Conservation (phyloP, 768 basidiomycete species). For the Termitomyces sp. region DNA sequence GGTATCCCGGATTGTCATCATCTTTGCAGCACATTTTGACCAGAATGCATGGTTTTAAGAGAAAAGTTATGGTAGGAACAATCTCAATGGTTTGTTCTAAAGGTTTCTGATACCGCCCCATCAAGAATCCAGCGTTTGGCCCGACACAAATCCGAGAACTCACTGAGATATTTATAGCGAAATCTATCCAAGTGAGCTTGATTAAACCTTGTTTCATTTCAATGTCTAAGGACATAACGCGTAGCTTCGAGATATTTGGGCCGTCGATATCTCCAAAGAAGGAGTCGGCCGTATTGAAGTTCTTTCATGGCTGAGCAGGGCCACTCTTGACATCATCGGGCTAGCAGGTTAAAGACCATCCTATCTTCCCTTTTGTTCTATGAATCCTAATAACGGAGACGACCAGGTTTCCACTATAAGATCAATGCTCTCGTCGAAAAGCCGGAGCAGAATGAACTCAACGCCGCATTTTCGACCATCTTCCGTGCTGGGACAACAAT, state of each 20-base stretch:
- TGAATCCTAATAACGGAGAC: constrained; percentile 24
- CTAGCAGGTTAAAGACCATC: constrained; percentile 40
- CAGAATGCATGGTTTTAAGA: constrained; percentile 17
- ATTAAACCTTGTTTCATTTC: neutral
- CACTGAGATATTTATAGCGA: constrained; percentile 50
- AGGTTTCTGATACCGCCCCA: neutral
- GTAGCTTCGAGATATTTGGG: constrained; percentile 48
- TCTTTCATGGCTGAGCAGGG: constrained; percentile 56
- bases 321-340: constrained; percentile 75
- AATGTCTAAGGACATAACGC: neutral
- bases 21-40: neutral
- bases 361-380: neutral
- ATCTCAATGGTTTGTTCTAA: neutral
- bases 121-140: constrained; percentile 65
- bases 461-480: constrained; percentile 37
- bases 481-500: constrained; percentile 33
- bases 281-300: constrained; percentile 43
- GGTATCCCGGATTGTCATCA: constrained; percentile 16
- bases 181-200: constrained; percentile 39
- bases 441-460: constrained; percentile 34
- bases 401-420: constrained; percentile 23
- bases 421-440: constrained; percentile 18
- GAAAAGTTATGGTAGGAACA: constrained; percentile 36
- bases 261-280: constrained; percentile 25
- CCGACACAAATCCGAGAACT: constrained; percentile 51